These are phyloP conservation scores for Lachnellula hyalina DNA, from an alignment of 2,329 filamentous ascomycete species.

Conservation along the genomic window DNA sequence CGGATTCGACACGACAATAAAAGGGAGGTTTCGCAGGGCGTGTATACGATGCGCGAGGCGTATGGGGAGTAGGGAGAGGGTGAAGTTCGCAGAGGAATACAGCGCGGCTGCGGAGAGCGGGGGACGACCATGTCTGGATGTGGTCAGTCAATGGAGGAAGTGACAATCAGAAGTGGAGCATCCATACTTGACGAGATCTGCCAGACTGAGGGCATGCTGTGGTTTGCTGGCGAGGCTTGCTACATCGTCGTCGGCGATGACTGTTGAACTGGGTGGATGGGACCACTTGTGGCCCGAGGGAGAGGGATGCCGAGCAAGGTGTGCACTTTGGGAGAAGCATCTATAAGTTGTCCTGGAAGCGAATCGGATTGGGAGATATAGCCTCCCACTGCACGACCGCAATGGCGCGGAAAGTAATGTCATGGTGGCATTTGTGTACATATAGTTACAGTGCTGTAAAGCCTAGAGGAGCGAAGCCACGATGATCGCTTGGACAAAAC, in stretches of 20 bases:
- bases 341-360: not conserved
- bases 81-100: slow-evolving; percentile 90
- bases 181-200: slow-evolving; percentile 77
- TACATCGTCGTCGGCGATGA: slow-evolving; percentile 69
- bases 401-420: slow-evolving; percentile 36
- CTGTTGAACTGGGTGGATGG: slow-evolving; percentile 41
- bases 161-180: not conserved
- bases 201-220: slow-evolving; percentile 76
- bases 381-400: slow-evolving; percentile 26
- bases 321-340: not conserved
- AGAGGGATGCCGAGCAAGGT: slow-evolving; percentile 22
- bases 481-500: no score
- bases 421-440: slow-evolving; percentile 43
- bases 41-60: slow-evolving; percentile 92
- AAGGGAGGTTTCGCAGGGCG: slow-evolving; percentile 86
- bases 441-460: not conserved
- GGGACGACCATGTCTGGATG: slow-evolving; percentile 64
- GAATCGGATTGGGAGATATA: not conserved
- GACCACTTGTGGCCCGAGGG: slow-evolving; percentile 34
- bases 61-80: slow-evolving; percentile 83
- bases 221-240: slow-evolving; percentile 70
- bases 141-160: not conserved
- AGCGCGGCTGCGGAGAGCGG: slow-evolving; percentile 76
- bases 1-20: slow-evolving; percentile 97
- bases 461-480: not conserved